These are phyloP conservation scores for Ceratobasidium sp. DNA, from an alignment of 1,284 basidiomycete species.

Conservation along the genomic window DNA sequence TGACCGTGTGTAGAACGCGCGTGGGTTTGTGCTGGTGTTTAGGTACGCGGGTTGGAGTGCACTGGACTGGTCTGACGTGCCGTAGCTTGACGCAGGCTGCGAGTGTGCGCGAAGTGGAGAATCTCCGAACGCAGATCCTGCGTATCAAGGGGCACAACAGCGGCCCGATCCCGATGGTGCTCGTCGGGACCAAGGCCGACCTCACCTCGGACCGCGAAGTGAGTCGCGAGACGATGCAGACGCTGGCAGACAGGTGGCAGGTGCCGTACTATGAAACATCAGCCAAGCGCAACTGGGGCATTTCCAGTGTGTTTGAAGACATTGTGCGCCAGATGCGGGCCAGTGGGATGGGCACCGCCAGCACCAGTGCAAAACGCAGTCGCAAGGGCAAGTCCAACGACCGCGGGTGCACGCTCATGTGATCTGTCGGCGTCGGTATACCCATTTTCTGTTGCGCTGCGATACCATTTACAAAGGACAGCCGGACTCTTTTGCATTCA, in stretches of 20 bases:
- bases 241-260: conserved; percentile 71
- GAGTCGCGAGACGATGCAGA: conserved; percentile 66
- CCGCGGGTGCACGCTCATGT: conserved; percentile 27
- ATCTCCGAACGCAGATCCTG: conserved; percentile 78
- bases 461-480: conserved; percentile 10
- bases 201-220: conserved; percentile 83
- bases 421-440: not conserved
- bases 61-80: not conserved
- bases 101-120: conserved; percentile 77
- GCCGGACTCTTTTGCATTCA: not conserved
- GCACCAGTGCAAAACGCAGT: not conserved
- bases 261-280: conserved; percentile 85
- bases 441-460: not conserved
- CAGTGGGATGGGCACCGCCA: not conserved
- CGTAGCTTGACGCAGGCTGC: conserved; percentile 76
- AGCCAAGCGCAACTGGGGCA: conserved; percentile 81
- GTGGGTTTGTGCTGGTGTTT: conserved; percentile 83
- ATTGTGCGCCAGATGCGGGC: conserved; percentile 74
- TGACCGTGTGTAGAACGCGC: conserved; percentile 50
- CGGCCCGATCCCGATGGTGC: conserved; percentile 71
- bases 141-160: conserved; percentile 70
- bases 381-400: too few species aligned
- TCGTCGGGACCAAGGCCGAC: conserved; percentile 90
- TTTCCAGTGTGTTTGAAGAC: conserved; percentile 79
- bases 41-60: conserved; percentile 55